phyloP scores from a whole-genome alignment of 192 early-diverging fungal genomes.

The Coemansia umbellata region DNA sequence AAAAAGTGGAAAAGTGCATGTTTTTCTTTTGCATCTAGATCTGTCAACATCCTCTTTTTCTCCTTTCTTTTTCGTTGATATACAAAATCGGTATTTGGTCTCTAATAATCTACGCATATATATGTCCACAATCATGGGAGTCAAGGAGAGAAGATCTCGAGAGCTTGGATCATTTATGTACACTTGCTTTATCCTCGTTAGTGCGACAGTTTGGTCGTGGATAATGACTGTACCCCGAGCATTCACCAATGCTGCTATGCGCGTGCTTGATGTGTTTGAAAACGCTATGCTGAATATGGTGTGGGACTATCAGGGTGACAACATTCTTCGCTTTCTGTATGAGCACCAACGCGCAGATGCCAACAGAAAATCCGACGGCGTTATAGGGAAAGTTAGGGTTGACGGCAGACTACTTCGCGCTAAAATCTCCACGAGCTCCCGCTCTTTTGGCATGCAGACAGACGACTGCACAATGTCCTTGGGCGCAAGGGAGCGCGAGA shows the following conservation, averaged over 20 bases:
- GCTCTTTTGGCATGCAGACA: slow-evolving; percentile 6
- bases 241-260: not conserved
- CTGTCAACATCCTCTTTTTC: not conserved
- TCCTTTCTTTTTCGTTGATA: not conserved
- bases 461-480: not conserved
- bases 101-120: no score
- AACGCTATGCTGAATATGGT: slow-evolving; percentile 12
- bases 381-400: not conserved
- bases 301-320: slow-evolving; percentile 39
- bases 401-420: not conserved
- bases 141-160: not conserved
- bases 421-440: not conserved
- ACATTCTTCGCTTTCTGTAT: slow-evolving; percentile 20
- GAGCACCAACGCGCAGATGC: slow-evolving; percentile 7
- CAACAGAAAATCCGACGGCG: not conserved
- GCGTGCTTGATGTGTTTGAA: slow-evolving; percentile 21
- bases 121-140: no score
- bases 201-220: slow-evolving; percentile 16
- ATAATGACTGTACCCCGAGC: slow-evolving; percentile 16
- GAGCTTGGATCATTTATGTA: not conserved
- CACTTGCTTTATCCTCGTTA: not conserved
- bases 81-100: not conserved
- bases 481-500: not conserved
- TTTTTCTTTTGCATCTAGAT: not conserved
- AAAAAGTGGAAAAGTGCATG: not conserved